A percentile compares a stretch with the other conserved stretches of the same genome.
These are phyloP conservation scores for Guillardia theta DNA, from an alignment of 78 protist species.

Conservation along the genomic window DNA sequence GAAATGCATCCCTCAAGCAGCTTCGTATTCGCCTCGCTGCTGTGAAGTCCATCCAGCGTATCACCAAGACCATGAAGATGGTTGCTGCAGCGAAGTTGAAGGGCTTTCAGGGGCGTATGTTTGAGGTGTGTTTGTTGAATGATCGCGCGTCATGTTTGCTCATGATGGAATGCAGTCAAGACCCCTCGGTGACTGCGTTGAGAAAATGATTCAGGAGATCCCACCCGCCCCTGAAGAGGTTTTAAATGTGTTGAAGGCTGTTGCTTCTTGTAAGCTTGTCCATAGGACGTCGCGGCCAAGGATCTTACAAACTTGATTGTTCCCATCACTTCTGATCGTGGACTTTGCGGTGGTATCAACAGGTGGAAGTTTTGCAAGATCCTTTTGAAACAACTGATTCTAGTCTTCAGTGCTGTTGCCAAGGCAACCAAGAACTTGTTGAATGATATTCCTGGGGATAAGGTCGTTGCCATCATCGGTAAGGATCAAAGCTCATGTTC, in stretches of 20 bases:
- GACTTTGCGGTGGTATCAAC: conserved; percentile 30
- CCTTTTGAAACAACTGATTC: background rate
- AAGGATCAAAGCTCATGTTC: background rate
- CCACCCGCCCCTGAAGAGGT: background rate
- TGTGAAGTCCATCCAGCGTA: conserved; percentile 16
- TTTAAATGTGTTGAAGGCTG: no score
- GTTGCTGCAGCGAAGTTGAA: background rate
- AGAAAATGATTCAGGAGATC: background rate
- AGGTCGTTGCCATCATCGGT: background rate
- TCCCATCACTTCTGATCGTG: conserved; percentile 29
- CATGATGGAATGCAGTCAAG: no score
- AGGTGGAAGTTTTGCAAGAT: background rate
- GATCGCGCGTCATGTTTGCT: no score
- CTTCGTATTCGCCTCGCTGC: background rate
- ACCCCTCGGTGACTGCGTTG: background rate
- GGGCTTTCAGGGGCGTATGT: conserved; percentile 27
- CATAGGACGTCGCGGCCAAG: background rate
- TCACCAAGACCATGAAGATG: conserved; percentile 43
- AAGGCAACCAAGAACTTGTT: background rate
- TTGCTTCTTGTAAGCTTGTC: no score
- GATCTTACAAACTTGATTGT: background rate
- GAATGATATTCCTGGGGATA: background rate
- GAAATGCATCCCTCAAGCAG: background rate
- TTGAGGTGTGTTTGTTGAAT: no score
- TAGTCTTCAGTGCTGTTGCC: background rate